Evolutionary conservation across 2,329 filamentous ascomycete species (phyloP).

Genomic region (Hansfordia pulvinata): DNA sequence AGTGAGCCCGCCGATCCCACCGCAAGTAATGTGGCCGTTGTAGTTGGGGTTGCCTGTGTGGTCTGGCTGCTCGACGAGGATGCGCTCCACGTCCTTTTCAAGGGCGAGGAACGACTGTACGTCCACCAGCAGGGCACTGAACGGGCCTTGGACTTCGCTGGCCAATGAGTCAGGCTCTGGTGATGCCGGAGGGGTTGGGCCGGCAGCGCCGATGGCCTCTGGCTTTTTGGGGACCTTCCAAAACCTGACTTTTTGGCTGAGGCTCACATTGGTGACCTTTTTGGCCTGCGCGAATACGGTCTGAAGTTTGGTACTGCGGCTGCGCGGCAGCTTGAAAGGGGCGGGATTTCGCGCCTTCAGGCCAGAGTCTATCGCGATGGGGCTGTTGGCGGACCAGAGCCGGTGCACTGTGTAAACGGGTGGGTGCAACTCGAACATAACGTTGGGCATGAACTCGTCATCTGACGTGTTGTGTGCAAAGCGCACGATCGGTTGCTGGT

Average conservation of each 20-base stretch:
- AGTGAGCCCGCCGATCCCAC: conserved; percentile 52
- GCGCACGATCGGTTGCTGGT: conserved; percentile 59
- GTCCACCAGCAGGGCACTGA: conserved; percentile 42
- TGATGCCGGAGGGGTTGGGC: conserved; percentile 19
- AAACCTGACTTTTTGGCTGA: conserved; percentile 61
- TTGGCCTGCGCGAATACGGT: conserved; percentile 70
- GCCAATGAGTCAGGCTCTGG: conserved; percentile 6
- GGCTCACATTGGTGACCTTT: conserved; percentile 48
- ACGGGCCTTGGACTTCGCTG: conserved; percentile 14
- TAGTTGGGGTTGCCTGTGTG: conserved; percentile 61
- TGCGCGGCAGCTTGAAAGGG: conserved; percentile 56
- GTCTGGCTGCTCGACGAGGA: conserved; percentile 51
- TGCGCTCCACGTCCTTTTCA: conserved; percentile 48
- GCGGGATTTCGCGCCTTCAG: conserved; percentile 46
- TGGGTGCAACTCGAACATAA: conserved; percentile 74
- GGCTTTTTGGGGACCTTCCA: conserved; percentile 50
- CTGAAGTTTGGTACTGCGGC: conserved; percentile 55
- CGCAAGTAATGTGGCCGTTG: conserved; percentile 59
- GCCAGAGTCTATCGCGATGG: conserved; percentile 40
- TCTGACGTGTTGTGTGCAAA: conserved; percentile 64
- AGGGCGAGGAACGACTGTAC: conserved; percentile 49
- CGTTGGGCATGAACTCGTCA: conserved; percentile 41
- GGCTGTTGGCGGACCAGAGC: conserved; percentile 48
- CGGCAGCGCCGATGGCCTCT: conserved; percentile 19
- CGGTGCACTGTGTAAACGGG: conserved; percentile 78